Evolutionary conservation across 139 green algal genomes (phyloP).

Genomic region (Coccomyxa sp.): DNA sequence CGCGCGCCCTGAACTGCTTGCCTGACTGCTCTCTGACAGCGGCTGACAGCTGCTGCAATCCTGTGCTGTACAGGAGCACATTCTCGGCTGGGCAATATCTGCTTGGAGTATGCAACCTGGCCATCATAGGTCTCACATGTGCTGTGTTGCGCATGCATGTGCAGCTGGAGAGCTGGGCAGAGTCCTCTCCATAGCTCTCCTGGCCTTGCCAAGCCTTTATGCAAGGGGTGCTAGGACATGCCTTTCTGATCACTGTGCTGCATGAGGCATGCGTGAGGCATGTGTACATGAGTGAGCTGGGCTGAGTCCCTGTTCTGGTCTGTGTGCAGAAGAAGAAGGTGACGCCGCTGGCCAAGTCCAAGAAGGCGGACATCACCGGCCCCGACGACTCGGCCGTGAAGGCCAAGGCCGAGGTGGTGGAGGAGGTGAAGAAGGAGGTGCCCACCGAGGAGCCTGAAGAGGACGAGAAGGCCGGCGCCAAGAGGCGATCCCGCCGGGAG

Average conservation of each 20-base stretch:
- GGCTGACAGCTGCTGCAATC: background rate
- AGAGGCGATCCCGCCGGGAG: background rate
- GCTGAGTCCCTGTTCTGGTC: too few relatives aligned
- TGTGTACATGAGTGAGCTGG: too few relatives aligned
- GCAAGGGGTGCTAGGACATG: too few relatives aligned
- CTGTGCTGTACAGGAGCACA: background rate
- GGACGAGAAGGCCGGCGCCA: background rate
- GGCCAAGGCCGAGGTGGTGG: background rate
- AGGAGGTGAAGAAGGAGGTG: conserved; percentile 1
- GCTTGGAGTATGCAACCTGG: too few relatives aligned
- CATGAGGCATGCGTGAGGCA: too few relatives aligned
- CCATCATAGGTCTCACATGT: too few relatives aligned
- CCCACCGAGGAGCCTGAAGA: background rate
- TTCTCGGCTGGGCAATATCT: background rate
- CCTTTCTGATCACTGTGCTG: too few relatives aligned
- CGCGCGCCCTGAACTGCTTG: background rate
- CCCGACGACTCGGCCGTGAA: background rate
- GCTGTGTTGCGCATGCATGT: too few relatives aligned
- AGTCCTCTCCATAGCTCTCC: too few relatives aligned
- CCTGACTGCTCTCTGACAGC: too few relatives aligned
- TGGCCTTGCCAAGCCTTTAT: too few relatives aligned
- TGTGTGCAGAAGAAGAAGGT: background rate
- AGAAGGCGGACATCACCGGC: background rate
- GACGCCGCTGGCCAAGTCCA: background rate
- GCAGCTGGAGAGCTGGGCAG: too few relatives aligned